Percentiles rank a stretch among this genome's conserved stretches.
phyloP scores from a whole-genome alignment of 306 rosid genomes.

The Arachis hypogaea region DNA sequence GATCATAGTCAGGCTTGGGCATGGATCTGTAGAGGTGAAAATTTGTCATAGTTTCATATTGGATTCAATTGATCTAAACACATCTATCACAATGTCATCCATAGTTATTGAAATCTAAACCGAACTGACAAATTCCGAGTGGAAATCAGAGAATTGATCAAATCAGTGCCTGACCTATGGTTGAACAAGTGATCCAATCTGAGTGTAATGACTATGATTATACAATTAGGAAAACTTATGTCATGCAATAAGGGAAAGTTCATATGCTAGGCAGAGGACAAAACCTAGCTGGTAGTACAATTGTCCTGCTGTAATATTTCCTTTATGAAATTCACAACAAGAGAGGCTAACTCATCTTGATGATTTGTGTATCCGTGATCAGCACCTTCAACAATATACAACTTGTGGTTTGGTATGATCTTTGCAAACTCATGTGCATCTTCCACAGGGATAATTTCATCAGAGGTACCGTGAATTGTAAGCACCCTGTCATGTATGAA shows the following conservation, averaged over 20 bases:
- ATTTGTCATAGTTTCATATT: not conserved
- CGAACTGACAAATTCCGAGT: too few relatives aligned
- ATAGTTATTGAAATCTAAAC: too few relatives aligned
- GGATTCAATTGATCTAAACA: not conserved
- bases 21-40: not conserved
- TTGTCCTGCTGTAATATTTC: slow-evolving; percentile 47
- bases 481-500: slow-evolving; percentile 53
- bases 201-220: too few relatives aligned
- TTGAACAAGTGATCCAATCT: too few relatives aligned
- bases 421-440: slow-evolving; percentile 68
- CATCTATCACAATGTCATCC: not conserved
- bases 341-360: slow-evolving; percentile 56
- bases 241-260: not conserved
- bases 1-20: not conserved
- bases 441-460: slow-evolving; percentile 50
- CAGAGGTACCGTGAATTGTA: slow-evolving; percentile 75
- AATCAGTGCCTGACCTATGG: too few relatives aligned
- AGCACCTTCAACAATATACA: slow-evolving; percentile 66
- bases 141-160: too few relatives aligned
- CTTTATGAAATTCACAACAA: slow-evolving; percentile 50
- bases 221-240: not conserved
- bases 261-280: slow-evolving; percentile 24
- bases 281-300: slow-evolving; percentile 42
- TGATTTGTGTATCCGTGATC: slow-evolving; percentile 56
- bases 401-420: slow-evolving; percentile 71